These are phyloP conservation scores for Chalciporus sp. DNA, from an alignment of 1,284 basidiomycete genomes.

Conservation along the genomic window DNA sequence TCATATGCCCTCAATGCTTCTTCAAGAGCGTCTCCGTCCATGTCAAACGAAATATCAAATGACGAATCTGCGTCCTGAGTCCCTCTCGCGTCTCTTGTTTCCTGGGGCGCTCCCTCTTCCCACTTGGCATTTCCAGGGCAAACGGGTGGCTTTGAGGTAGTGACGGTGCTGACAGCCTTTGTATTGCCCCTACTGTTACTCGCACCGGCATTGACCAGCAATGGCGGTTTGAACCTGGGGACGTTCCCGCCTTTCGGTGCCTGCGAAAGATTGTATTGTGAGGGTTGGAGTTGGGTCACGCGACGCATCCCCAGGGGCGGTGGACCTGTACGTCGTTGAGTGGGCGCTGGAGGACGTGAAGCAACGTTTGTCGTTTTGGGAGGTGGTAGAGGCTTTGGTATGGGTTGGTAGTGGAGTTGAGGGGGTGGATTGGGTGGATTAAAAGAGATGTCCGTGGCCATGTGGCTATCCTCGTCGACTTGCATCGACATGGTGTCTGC, in stretches of 20 bases:
- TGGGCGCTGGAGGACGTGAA: slow-evolving; percentile 5
- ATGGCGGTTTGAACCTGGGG: slow-evolving; percentile 34
- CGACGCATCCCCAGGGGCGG: slow-evolving; percentile 35
- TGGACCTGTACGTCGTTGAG: slow-evolving; percentile 24
- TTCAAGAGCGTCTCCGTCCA: slow-evolving; percentile 30
- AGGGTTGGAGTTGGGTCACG: slow-evolving; percentile 13
- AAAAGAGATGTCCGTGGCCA: slow-evolving; percentile 18
- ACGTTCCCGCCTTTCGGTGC: slow-evolving; percentile 17
- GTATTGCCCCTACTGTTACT: not conserved
- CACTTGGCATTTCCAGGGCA: not conserved
- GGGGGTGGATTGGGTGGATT: slow-evolving; percentile 4
- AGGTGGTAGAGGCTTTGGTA: slow-evolving; percentile 3
- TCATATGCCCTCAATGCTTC: slow-evolving; percentile 36
- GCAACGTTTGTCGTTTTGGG: not conserved
- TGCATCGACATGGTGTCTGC: slow-evolving; percentile 15
- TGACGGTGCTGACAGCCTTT: not conserved
- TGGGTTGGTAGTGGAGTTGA: not conserved
- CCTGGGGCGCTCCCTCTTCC: not conserved
- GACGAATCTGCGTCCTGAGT: slow-evolving; percentile 30
- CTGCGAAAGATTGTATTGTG: slow-evolving; percentile 27
- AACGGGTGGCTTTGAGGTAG: not conserved
- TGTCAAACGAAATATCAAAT: slow-evolving; percentile 34
- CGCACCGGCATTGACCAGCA: slow-evolving; percentile 15
- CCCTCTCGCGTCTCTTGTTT: not conserved
- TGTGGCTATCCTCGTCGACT: slow-evolving; percentile 9